Percentiles rank a stretch among this genome's conserved stretches.
Conservation (phyloP, 202 grass and related monocot genomes). For the Carex sylvatica region DNA sequence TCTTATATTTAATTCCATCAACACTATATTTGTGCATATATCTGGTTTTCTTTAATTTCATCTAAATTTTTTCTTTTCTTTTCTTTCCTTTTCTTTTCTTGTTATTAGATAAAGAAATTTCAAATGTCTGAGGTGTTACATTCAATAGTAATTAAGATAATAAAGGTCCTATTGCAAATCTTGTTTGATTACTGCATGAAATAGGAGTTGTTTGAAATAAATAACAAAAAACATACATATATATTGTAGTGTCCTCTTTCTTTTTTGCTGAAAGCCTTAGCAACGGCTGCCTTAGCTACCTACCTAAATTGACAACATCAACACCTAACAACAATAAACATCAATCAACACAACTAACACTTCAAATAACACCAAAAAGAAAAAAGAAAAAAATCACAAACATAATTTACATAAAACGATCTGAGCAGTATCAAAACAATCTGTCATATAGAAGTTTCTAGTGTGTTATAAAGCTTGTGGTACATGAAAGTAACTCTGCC, state of each 20-base stretch:
- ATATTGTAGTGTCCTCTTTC: neutral
- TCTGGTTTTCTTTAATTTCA: neutral
- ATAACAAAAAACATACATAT: neutral
- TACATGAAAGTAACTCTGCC: neutral
- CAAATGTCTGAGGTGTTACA: neutral
- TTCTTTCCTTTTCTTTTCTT: neutral
- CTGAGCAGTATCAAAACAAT: neutral
- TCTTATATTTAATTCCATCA: conserved; percentile 13
- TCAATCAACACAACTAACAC: too few species aligned
- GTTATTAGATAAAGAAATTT: conserved; percentile 3
- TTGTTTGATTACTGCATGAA: neutral
- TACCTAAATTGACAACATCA: too few species aligned
- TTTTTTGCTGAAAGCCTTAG: neutral
- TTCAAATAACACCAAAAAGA: too few species aligned
- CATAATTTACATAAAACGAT: too few species aligned
- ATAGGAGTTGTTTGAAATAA: neutral
- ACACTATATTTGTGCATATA: conserved; percentile 27
- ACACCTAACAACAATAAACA: too few species aligned
- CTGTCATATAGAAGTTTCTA: neutral
- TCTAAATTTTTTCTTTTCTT: neutral
- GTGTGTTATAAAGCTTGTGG: neutral
- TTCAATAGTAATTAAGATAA: neutral
- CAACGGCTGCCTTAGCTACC: too few species aligned
- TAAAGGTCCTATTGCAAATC: neutral
- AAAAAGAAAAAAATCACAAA: too few species aligned